Evolutionary conservation across 257 asterid species (phyloP), one percentile per base, ranked within the genome.

Genomic region (Jacaranda mimosifolia): DNA sequence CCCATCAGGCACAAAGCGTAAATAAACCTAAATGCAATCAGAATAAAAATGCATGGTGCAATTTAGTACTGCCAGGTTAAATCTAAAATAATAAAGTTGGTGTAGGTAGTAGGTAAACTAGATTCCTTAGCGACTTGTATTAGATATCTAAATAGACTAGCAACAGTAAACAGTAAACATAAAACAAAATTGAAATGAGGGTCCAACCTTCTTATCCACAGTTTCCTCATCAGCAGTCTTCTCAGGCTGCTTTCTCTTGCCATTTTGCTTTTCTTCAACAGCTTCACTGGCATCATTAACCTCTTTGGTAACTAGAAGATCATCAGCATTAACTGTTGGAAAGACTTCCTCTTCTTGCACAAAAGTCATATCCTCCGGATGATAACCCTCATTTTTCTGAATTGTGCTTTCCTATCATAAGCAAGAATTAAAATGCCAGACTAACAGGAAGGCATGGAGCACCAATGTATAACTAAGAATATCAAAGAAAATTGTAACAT

Each of bases 281-380:
- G 85, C 72, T 81, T 83, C 89, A 56, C 13, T 57, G 75, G 76
- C 76, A 74, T 73, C 88, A 19, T 77, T 74, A 75, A 59, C 78
- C 82, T 79, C 92, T 55, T 85, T 85, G 48, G 62, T 32, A 79
- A 76, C 75, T 69, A 82, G 75, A 3, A 65, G 70, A 70, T 69
- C 83, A 77, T 63, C 83, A 64, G 75, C 69, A 77, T 66, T 72
- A 72, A 86, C 75, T 76, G 75, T 64, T 63, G 94, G 85, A 79
- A 87, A 84, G 43, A 89, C 92, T 77, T 96, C 98, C 83, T 91
- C 90, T 77, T 86, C 94, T 80, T 81, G 48, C 84, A 73, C 91
- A 84, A 90, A 95, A 69, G 76, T 74, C 99, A 96, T 96, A 80
- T 90, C 97, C 62, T 91, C 92, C 52, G 73, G 80, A 70, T 17